These are phyloP conservation scores for Arthrobotrys pseudoclavata DNA, from an alignment of 2,329 filamentous ascomycete species.

Conservation along the genomic window DNA sequence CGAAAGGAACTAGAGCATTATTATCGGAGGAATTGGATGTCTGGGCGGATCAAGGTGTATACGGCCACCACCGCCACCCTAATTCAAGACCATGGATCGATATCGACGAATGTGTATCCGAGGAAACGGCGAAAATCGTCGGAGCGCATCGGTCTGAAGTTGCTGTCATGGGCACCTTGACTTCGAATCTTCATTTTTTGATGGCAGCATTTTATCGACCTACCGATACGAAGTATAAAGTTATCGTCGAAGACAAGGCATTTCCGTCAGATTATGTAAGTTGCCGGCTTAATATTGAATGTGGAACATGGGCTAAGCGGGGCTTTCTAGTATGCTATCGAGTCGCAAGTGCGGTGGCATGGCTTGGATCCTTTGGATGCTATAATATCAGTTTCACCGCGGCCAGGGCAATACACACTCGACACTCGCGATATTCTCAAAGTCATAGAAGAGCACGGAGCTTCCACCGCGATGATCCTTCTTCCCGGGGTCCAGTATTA, in stretches of 20 bases:
- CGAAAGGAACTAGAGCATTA: slow-evolving; percentile 75
- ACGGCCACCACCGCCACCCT: slow-evolving; percentile 82
- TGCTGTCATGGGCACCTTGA: slow-evolving; percentile 89
- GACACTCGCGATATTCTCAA: slow-evolving; percentile 79
- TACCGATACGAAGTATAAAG: slow-evolving; percentile 75
- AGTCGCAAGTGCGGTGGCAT: slow-evolving; percentile 83
- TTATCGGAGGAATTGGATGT: slow-evolving; percentile 81
- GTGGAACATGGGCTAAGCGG: background rate
- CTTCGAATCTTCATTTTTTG: slow-evolving; percentile 82
- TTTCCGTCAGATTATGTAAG: slow-evolving; percentile 87
- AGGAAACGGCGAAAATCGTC: slow-evolving; percentile 79
- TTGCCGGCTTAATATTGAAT: slow-evolving; percentile 14
- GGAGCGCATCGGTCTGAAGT: slow-evolving; percentile 81
- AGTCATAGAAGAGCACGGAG: slow-evolving; percentile 80
- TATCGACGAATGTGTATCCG: slow-evolving; percentile 80
- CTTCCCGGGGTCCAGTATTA: slow-evolving; percentile 93
- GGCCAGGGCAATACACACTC: slow-evolving; percentile 73
- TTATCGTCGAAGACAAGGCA: slow-evolving; percentile 89
- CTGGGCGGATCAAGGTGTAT: slow-evolving; percentile 87
- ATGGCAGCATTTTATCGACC: slow-evolving; percentile 88
- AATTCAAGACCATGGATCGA: slow-evolving; percentile 82
- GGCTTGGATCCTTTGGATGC: slow-evolving; percentile 75
- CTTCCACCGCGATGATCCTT: slow-evolving; percentile 80
- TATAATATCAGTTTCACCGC: slow-evolving; percentile 80
- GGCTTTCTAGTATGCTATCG: slow-evolving; percentile 77